phyloP scores from a whole-genome alignment of 2,329 filamentous ascomycete species.

The Pyrenochaeta sp. region DNA sequence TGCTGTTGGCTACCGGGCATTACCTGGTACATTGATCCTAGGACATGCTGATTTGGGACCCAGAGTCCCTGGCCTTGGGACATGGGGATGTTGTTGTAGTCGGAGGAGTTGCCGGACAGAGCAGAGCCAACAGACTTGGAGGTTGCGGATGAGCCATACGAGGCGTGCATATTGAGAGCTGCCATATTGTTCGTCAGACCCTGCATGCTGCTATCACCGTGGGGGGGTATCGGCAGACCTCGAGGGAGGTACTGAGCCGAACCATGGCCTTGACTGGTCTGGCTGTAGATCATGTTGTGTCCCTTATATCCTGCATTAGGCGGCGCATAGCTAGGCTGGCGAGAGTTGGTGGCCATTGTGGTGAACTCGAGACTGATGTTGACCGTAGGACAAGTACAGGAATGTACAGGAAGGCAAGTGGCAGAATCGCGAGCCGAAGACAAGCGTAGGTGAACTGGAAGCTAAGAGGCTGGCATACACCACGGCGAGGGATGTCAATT shows the following conservation, averaged over 20 bases:
- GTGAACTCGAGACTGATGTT: constrained; percentile 5
- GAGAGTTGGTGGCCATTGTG: constrained; percentile 42
- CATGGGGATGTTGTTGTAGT: constrained; percentile 45
- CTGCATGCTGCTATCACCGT: constrained; percentile 42
- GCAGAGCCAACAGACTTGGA: constrained; percentile 44
- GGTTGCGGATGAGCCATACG: constrained; percentile 42
- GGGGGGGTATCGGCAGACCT: constrained; percentile 45
- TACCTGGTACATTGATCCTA: constrained; percentile 47
- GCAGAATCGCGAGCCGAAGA: constrained; percentile 6
- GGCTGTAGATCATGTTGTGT: constrained; percentile 43
- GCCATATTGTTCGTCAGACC: constrained; percentile 47
- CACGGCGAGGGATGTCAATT: constrained; percentile 25
- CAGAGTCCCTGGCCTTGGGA: constrained; percentile 49
- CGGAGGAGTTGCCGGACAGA: constrained; percentile 43
- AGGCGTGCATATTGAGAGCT: constrained; percentile 47
- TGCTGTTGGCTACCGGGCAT: constrained; percentile 45
- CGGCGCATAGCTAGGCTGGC: constrained; percentile 40
- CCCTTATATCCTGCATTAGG: constrained; percentile 40
- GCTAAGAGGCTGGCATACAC: constrained; percentile 13
- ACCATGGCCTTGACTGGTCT: constrained; percentile 40
- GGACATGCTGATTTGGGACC: constrained; percentile 48
- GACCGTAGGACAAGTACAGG: constrained; percentile 5
- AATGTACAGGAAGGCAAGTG: constrained; percentile 3
- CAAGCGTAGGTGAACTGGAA: constrained; percentile 12
- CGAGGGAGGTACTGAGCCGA: constrained; percentile 46